Evolutionary conservation across 768 basidiomycete species (phyloP).

Genomic region (Pholiota molesta): DNA sequence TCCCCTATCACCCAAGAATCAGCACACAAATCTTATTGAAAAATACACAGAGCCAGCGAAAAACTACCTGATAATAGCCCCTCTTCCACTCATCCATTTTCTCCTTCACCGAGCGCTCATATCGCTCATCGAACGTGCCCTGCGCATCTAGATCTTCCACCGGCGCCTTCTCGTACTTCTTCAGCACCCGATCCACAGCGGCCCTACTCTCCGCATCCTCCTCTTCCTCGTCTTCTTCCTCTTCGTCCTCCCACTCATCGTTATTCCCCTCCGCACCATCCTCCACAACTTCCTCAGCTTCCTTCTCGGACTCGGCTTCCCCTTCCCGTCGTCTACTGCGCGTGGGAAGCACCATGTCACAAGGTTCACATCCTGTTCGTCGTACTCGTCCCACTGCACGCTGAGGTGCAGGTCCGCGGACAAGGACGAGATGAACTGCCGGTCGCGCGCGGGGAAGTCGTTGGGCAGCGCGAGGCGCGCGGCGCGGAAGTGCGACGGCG

Average conservation of each 20-base stretch:
- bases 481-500: conserved; percentile 32
- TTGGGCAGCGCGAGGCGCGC: conserved; percentile 72
- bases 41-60: not conserved
- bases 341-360: conserved; percentile 69
- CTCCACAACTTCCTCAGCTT: conserved; percentile 22
- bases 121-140: conserved; percentile 76
- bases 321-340: conserved; percentile 33
- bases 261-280: conserved; percentile 40
- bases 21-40: conserved; percentile 1
- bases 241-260: conserved; percentile 40
- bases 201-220: conserved; percentile 72
- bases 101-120: conserved; percentile 71
- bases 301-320: conserved; percentile 26
- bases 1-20: conserved; percentile 56
- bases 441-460: conserved; percentile 77
- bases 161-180: conserved; percentile 87
- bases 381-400: conserved; percentile 93
- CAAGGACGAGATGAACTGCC: conserved; percentile 76
- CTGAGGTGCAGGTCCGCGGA: conserved; percentile 77
- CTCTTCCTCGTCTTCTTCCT: conserved; percentile 41
- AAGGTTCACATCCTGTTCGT: conserved; percentile 79
- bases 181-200: conserved; percentile 82
- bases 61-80: conserved; percentile 78
- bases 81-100: conserved; percentile 96
- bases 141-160: conserved; percentile 72